Evolutionary conservation across 2,329 filamentous ascomycete species (phyloP).

Genomic region (Stemphylium beticola): DNA sequence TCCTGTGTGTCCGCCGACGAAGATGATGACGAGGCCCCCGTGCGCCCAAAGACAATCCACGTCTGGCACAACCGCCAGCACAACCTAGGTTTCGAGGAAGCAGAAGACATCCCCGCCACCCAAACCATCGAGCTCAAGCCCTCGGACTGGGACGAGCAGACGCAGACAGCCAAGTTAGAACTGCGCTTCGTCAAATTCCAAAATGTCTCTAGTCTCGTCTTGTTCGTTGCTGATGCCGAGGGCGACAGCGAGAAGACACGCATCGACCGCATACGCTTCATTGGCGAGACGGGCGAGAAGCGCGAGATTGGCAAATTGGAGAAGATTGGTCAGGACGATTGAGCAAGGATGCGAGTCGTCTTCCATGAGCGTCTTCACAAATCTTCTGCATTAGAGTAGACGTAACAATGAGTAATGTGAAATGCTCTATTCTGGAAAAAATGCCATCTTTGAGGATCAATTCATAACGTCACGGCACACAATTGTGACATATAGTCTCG

Average conservation of each 20-base stretch:
- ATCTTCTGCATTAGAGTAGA: background rate
- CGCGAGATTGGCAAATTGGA: constrained; percentile 92
- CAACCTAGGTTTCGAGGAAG: constrained; percentile 93
- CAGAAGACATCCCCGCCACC: constrained; percentile 81
- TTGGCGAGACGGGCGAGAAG: constrained; percentile 92
- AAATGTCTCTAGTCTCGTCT: constrained; percentile 81
- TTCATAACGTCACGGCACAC: no score
- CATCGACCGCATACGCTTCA: constrained; percentile 76
- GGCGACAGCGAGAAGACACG: constrained; percentile 86
- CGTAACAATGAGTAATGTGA: background rate
- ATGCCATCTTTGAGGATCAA: background rate
- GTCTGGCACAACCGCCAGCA: constrained; percentile 88
- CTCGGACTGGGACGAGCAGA: constrained; percentile 72
- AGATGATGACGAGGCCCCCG: constrained; percentile 75
- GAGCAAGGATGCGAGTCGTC: background rate
- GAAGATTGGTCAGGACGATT: constrained; percentile 80
- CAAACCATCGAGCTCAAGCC: constrained; percentile 78
- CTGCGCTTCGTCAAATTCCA: constrained; percentile 98
- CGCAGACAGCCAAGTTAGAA: constrained; percentile 59
- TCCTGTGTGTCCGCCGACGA: constrained; percentile 68
- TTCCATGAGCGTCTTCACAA: background rate
- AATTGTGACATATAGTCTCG: no score
- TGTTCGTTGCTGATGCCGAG: constrained; percentile 84
- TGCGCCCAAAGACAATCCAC: constrained; percentile 82
- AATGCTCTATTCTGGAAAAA: background rate